Conservation (phyloP, 495 filamentous ascomycete genomes). For the Tirmania nivea region DNA sequence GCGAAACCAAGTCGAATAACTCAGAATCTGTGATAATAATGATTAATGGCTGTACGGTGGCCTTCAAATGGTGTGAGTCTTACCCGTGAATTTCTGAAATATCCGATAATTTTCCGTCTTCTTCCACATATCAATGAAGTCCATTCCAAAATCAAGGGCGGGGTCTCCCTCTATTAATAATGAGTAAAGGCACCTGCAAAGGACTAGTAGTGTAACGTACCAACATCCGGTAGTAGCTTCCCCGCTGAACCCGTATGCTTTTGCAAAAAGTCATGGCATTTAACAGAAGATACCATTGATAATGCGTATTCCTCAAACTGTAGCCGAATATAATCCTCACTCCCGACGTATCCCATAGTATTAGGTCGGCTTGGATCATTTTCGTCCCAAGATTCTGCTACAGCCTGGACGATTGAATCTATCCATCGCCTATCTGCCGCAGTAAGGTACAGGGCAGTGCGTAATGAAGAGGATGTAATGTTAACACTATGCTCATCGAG, state of each 20-base stretch:
- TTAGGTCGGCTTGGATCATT: slow-evolving; percentile 67
- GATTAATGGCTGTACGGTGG: background rate
- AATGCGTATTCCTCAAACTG: slow-evolving; percentile 96
- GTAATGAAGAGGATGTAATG: slow-evolving; percentile 59
- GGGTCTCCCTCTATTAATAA: slow-evolving; percentile 54
- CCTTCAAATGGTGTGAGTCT: background rate
- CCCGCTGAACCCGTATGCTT: slow-evolving; percentile 36
- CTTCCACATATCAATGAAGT: slow-evolving; percentile 62
- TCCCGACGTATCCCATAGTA: slow-evolving; percentile 85
- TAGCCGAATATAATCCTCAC: slow-evolving; percentile 90
- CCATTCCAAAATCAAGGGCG: slow-evolving; percentile 50
- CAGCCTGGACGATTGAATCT: slow-evolving; percentile 76
- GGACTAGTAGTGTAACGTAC: slow-evolving; percentile 9
- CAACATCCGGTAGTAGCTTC: slow-evolving; percentile 35
- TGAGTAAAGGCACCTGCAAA: background rate
- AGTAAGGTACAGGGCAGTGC: slow-evolving; percentile 55
- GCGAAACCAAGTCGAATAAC: slow-evolving; percentile 83
- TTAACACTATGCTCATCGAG: slow-evolving; percentile 76
- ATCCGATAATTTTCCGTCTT: slow-evolving; percentile 73
- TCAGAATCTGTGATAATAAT: slow-evolving; percentile 44
- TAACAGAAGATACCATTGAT: slow-evolving; percentile 66
- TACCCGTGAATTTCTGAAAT: slow-evolving; percentile 42
- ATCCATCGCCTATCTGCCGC: slow-evolving; percentile 88
- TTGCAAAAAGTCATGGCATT: slow-evolving; percentile 63
- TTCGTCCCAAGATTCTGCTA: slow-evolving; percentile 93